Evolutionary conservation across 2,329 filamentous ascomycete genomes (phyloP), one percentile per base, ranked within the genome.

Genomic region (Phialocephala sp.): DNA sequence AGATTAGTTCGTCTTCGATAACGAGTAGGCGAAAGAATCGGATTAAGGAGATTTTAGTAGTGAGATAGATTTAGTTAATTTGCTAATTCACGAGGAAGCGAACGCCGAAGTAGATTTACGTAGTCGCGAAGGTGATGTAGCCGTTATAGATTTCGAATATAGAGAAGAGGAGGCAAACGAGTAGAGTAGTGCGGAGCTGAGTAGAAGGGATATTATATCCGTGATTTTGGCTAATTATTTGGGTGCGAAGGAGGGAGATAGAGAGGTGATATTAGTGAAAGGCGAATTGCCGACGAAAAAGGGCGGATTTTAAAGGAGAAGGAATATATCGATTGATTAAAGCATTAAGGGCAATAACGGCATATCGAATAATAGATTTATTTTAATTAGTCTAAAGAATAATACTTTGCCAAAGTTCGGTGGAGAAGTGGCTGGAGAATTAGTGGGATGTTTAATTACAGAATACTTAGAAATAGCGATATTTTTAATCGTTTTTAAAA

Each of bases 1-100:
- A 83, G 14, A 85, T 79, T 32, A 88, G 79, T 70, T 88, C 86
- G 63, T 86, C 83, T 69, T 87, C 85, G 50, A 64, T 59, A n/a
- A 65, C 55, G 18, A 56, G 15, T 1, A 59, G 59, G 4, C 32
- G 35, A 36, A 59, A 59, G 2, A 59, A 65, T 1, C n/a, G 36
- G 36, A 64, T 47, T 6, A 41, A 52, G 41, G 59, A 32, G 35
- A 50, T 50, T 22, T 35, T 52, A 4, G 27, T 60, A 1, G 35
- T 37, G 32, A 57, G 55, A 39, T 36, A 32, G 55, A 22, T 41
- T 22, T 37, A 15, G 14, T 1, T 57, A 14, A 9, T 5, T 39
- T 41, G 55, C 32, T 15, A 57, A 8, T 22, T 8, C 6, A 14
- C n/a, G 55, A 57, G 32, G 18, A 57, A 6, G 18, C 20, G 35